Evolutionary conservation across 1,284 basidiomycete species (phyloP), one percentile per base, ranked within the genome.

Genomic region (Moesziomyces globuligerus): DNA sequence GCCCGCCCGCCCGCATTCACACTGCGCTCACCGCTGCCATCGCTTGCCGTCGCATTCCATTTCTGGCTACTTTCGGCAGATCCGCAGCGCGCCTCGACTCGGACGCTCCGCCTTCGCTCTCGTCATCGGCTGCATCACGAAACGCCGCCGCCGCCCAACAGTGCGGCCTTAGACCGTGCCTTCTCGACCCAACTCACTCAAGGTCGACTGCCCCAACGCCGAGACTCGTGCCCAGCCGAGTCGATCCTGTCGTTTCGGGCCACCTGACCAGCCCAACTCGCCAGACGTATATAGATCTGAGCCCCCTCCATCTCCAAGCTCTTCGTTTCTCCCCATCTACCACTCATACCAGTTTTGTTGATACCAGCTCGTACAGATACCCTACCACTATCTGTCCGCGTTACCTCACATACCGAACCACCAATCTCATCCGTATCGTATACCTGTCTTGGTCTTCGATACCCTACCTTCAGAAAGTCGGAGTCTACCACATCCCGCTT

Each of bases 381-480:
- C 46, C 64, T 60, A 60, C 49, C 62, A 55, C 65, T 51, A 57
- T 60, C 54, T 61, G 54, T 53, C 29, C 29, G 29, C 29, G 29
- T 32, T 15, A 15, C 13, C 13, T 42, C 58, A 55, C 23, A 29
- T 36, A 24, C 40, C 40, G 24, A 34, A 36, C 4, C 43, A 34
- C 25, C 38, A n/a, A 42, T 24, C 15, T 23, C 32, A 18, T 20
- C 3, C 38, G 23, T 32, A 56, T 62, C 51, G 66, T 59, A 64
- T 42, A 60, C 67, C 67, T 70, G 67, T 70, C 60, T 64, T 64
- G 67, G 67, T 64, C 65, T 68, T 57, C 58, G 54, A 57, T 67
- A 49, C 20, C 23, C 13, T 15, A 8, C 10, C 10, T 15, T 11
- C 29, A 15, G 13, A 32, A n/a, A n/a, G n/a, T 32, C 29, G 42